A percentile compares a stretch with the other conserved stretches of the same genome.
phyloP scores from a whole-genome alignment of 371 early-diverging fungal genomes.

The Coemansia sp. region DNA sequence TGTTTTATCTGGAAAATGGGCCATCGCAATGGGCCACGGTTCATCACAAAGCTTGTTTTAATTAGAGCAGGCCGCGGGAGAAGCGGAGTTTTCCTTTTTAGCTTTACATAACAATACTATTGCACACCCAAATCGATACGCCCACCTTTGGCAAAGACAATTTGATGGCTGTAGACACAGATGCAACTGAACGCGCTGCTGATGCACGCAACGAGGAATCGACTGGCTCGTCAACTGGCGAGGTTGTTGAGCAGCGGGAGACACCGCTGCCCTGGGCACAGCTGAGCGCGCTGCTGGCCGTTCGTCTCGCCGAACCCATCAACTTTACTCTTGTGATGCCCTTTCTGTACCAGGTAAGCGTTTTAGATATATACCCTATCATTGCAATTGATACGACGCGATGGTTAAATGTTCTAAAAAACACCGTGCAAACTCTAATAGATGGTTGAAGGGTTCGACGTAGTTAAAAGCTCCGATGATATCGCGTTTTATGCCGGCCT shows the following conservation, averaged over 20 bases:
- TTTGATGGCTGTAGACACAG: too few species aligned
- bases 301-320: slow-evolving; percentile 41
- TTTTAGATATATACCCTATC: not conserved
- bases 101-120: too few species aligned
- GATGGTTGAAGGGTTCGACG: slow-evolving; percentile 63
- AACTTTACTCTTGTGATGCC: slow-evolving; percentile 37
- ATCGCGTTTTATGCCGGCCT: slow-evolving; percentile 66
- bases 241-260: not conserved
- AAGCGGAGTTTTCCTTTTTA: too few species aligned
- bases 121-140: too few species aligned
- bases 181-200: too few species aligned
- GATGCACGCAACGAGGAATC: too few species aligned
- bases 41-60: too few species aligned
- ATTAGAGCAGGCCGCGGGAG: too few species aligned
- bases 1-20: too few species aligned
- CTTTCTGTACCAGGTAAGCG: slow-evolving; percentile 35
- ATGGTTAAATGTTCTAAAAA: not conserved
- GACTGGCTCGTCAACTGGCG: too few species aligned
- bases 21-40: too few species aligned
- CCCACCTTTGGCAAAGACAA: too few species aligned
- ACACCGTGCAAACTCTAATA: slow-evolving; percentile 16
- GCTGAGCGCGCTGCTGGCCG: slow-evolving; percentile 22
- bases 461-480: slow-evolving; percentile 54
- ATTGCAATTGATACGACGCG: not conserved
- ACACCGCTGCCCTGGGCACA: slow-evolving; percentile 47